A percentile compares a stretch with the other conserved stretches of the same genome.
Evolutionary conservation across 192 early-diverging fungal species (phyloP).

Genomic region (Rhizoclosmatium globosum): DNA sequence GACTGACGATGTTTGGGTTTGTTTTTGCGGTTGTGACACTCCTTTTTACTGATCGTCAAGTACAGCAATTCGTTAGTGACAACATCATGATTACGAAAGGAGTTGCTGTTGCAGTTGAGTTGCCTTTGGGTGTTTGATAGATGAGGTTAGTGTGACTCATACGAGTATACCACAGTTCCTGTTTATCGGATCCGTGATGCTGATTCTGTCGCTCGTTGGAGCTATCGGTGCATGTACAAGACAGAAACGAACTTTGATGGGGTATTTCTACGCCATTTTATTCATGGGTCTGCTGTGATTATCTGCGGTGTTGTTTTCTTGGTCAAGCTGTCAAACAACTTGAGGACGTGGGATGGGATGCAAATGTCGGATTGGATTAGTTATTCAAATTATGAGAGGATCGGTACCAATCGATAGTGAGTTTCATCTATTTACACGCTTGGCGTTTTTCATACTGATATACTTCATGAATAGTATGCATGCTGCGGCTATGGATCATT

Average conservation of each 20-base stretch:
- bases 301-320: constrained; percentile 5
- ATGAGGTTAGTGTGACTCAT: not conserved
- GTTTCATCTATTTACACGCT: not conserved
- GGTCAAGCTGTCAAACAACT: not conserved
- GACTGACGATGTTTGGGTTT: constrained; percentile 1
- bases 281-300: not conserved
- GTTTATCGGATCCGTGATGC: not conserved
- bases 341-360: not conserved
- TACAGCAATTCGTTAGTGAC: too few relatives aligned
- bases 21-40: too few relatives aligned
- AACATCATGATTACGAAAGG: not conserved
- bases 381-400: constrained; percentile 1
- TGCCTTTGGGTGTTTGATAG: not conserved
- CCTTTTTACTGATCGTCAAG: too few relatives aligned
- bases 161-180: not conserved
- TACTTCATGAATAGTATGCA: not conserved
- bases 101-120: not conserved
- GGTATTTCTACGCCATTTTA: not conserved
- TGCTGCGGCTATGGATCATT: constrained; percentile 4
- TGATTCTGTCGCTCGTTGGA: not conserved
- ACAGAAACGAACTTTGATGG: constrained; percentile 3
- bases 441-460: too few relatives aligned
- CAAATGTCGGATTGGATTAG: not conserved
- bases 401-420: constrained; percentile 4
- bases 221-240: constrained; percentile 9